Percentiles rank a stretch among this genome's conserved stretches.
Evolutionary conservation across 106 monocot species (phyloP).

Genomic region (Alisma plantagoaquatica): DNA sequence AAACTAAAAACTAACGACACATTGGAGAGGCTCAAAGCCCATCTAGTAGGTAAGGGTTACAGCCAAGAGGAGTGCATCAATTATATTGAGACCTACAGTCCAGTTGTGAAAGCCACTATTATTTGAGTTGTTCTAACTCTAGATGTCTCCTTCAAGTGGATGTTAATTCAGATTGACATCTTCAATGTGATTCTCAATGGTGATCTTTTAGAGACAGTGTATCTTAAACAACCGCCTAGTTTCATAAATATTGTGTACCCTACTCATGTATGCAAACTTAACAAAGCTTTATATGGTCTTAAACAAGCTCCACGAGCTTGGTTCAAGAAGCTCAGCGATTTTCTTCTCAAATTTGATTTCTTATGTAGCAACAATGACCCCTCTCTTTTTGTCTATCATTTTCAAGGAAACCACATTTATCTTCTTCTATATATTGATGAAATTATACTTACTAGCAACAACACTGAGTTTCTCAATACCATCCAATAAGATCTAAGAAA

Average conservation of each 20-base stretch:
- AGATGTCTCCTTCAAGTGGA: neutral
- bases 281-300: neutral
- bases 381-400: neutral
- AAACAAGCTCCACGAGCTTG: neutral
- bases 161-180: neutral
- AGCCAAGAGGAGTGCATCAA: neutral
- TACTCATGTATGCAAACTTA: neutral
- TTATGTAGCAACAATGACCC: neutral
- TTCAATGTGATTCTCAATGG: constrained; percentile 4
- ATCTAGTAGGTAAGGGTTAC: neutral
- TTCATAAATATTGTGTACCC: neutral
- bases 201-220: neutral
- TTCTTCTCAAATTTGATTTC: neutral
- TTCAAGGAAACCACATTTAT: neutral
- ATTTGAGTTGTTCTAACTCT: neutral
- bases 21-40: neutral
- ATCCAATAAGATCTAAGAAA: too few species aligned
- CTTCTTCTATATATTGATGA: constrained; percentile 6
- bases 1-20: neutral
- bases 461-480: neutral
- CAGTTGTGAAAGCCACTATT: neutral
- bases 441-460: neutral
- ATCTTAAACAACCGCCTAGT: neutral
- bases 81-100: neutral
- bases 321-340: neutral